Evolutionary conservation across 2,329 filamentous ascomycete genomes (phyloP), one percentile per base, ranked within the genome.

Genomic region (Aspergillus melleus): DNA sequence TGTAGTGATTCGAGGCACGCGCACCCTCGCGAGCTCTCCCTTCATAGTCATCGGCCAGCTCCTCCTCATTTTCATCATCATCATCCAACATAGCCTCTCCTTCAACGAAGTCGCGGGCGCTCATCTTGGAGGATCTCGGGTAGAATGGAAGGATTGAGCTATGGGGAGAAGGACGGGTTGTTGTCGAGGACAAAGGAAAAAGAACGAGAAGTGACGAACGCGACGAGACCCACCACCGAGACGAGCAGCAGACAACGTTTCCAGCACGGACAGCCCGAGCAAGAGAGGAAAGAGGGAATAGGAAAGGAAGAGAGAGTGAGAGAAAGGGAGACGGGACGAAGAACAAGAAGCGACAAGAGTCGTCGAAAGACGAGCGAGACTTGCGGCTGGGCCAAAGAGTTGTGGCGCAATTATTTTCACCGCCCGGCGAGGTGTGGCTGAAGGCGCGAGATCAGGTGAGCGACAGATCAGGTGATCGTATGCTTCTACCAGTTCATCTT

Each of bases 51-150:
- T 93, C 91, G 68, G 92, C 89, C 62, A 89, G 89, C 10, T 90
- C 91, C 70, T 90, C 91, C 62, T 96, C 92, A 55, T 94, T 90
- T 62, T 88, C 86, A 66, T 94, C 91, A 59, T 94, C 91, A 59
- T 95, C 91, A 72, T 93, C 93, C 61, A 97, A 81, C 77, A 96
- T 88, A 68, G 94, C 95, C 80, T 92, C 89, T 65, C 88, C 88
- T 68, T 94, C 88, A 71, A 99, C 88, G 72, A 97, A 81, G 74
- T 92, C 88, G 61, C 73, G 73, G 59, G 77, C 71, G 76, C 85
- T 86, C 85, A 91, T 88, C 52, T 76, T 81, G 72, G 65, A 72
- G 65, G 64, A 39, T 47, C 54, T 32, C 50, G 42, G 47, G 55
- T 14, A 49, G 53, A 36, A 44, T 42, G 42, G 46, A 55, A 51